Evolutionary conservation across 1,139 yeast genomes (phyloP).

Genomic region (Candida albicans): DNA sequence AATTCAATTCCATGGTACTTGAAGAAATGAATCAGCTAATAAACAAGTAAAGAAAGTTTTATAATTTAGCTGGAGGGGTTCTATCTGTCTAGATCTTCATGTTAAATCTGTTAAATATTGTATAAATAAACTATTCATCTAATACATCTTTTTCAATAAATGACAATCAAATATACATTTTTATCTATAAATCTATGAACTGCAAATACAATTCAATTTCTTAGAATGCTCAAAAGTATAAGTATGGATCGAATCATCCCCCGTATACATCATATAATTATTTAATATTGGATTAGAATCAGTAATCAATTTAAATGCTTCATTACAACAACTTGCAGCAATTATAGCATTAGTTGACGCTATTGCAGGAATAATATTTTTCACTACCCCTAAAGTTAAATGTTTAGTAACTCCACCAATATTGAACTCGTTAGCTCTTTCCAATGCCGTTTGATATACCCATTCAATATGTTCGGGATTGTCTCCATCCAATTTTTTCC

Average conservation of each 20-base stretch:
- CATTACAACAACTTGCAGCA: slow-evolving; percentile 90
- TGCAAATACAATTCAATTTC: slow-evolving; percentile 49
- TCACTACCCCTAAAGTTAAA: slow-evolving; percentile 83
- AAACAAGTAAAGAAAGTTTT: not conserved
- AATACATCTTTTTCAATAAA: not conserved
- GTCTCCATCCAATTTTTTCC: slow-evolving; percentile 63
- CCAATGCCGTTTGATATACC: slow-evolving; percentile 56
- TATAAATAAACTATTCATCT: too few relatives aligned
- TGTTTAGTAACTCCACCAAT: slow-evolving; percentile 73
- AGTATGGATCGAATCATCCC: slow-evolving; percentile 73
- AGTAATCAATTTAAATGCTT: slow-evolving; percentile 77
- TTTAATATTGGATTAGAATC: slow-evolving; percentile 65
- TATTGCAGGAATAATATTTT: slow-evolving; percentile 89
- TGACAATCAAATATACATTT: not conserved
- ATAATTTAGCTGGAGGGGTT: not conserved
- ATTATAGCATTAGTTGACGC: slow-evolving; percentile 93
- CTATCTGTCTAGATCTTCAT: not conserved
- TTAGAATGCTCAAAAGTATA: slow-evolving; percentile 66
- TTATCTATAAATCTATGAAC: not conserved
- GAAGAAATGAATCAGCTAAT: slow-evolving; percentile 26
- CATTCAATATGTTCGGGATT: slow-evolving; percentile 64
- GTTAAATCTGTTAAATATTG: too few relatives aligned
- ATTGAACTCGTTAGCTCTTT: slow-evolving; percentile 62
- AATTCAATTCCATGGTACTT: slow-evolving; percentile 51
- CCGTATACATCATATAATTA: slow-evolving; percentile 87